Base-by-base conservation (phyloP, 169 alveolate species). In the Eimeria falciformis region DNA sequence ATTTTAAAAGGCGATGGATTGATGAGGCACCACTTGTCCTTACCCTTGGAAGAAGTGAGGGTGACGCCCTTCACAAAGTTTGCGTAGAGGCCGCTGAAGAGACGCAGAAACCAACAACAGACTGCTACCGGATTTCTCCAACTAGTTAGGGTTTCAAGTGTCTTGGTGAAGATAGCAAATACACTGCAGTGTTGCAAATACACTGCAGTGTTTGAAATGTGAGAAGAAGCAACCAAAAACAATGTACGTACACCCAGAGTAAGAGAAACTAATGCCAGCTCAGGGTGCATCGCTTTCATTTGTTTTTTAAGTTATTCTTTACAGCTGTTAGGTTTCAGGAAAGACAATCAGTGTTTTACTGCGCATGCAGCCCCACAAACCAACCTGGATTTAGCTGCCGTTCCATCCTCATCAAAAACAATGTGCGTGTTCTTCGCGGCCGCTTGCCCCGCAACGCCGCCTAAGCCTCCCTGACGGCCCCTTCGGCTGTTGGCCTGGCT, bases 391-490 rank as follows among this genome's bases (percentile, higher is more conserved):
- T 40, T 73, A 11, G 7, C 3, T 7, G 43, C 66, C 14, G 27
- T 25, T 37, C 45, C 85, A 21, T 75, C 85, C 9, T 75, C 85
- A 75, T 75, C 9, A 29, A 75, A 75, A 18, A 75, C 25, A 45
- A 43, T 5, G 23, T 75, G 85, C 14, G 62, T n/a, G 33, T 46
- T 46, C 85, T 75, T 6, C 2, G 85, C 5, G 9, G 25, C 55
- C 55, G n/a, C 14, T 11, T 37, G 4, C 9, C 56, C 33, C 6
- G 85, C 55, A 23, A 27, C 65, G 9, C 43, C 85, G 12, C 85
- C 85, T 2, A 75, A n/a, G 40, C 85, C 85, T 18, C 85, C 85
- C 23, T 75, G 62, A 23, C 85, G 85, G 14, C 85, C 85, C 68
- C 85, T 9, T 4, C 45, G 55, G 85, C n/a, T 75, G 68, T 75